phyloP scores from a whole-genome alignment of 2,329 filamentous ascomycete species.

The Ascochyta lentis region DNA sequence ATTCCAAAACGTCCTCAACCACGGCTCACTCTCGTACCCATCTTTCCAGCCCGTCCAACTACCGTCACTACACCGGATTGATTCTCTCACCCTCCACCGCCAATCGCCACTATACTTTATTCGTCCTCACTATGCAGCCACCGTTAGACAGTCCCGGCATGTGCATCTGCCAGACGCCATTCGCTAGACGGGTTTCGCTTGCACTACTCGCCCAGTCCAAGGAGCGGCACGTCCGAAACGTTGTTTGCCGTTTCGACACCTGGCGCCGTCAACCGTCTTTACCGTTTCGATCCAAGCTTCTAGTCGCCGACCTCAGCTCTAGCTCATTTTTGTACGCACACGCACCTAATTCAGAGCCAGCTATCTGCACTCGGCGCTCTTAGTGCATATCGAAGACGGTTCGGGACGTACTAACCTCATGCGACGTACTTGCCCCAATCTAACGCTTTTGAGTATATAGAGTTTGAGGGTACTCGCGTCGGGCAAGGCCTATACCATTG shows the following conservation, averaged over 20 bases:
- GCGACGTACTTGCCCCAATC: not conserved
- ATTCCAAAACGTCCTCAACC: conserved; percentile 5
- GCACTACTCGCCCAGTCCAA: conserved; percentile 15
- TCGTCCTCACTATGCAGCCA: not conserved
- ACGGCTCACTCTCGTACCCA: conserved; percentile 1
- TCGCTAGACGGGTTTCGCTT: conserved; percentile 6
- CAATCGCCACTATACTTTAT: not conserved
- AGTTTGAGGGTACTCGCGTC: conserved; percentile 3
- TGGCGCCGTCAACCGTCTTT: conserved; percentile 15
- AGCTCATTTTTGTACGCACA: not conserved
- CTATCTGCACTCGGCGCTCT: not conserved
- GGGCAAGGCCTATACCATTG: conserved; percentile 1
- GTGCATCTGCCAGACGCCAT: not conserved
- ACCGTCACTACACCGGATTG: not conserved
- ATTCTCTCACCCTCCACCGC: conserved; percentile 9
- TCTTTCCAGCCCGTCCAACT: not conserved
- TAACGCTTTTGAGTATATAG: not conserved
- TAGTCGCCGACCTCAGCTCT: conserved; percentile 12
- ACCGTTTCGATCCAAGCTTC: conserved; percentile 16
- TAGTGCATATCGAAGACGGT: conserved; percentile 10
- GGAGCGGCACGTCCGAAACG: conserved; percentile 18
- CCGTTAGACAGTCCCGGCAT: conserved; percentile 1
- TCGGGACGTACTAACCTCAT: conserved; percentile 1
- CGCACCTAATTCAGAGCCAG: not conserved
- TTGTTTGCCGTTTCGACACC: conserved; percentile 14